A percentile compares a stretch with the other conserved stretches of the same genome.
phyloP scores from a whole-genome alignment of 306 rosid species.

The Acacia melanoxylon region DNA sequence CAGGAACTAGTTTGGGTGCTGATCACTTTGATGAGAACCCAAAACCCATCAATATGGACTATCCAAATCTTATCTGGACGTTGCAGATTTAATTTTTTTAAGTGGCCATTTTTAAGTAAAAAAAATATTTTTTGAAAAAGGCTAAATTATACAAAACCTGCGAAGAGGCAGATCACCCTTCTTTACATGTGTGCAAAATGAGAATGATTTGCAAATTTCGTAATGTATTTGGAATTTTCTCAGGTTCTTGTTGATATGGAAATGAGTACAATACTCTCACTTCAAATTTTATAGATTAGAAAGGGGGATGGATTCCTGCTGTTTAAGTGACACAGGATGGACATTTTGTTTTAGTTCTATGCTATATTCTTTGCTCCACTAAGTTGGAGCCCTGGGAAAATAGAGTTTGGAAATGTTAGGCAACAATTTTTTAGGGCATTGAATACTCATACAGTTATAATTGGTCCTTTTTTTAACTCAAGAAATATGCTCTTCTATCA shows the following conservation, averaged over 20 bases:
- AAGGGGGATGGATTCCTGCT: slow-evolving; percentile 46
- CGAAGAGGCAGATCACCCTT: slow-evolving; percentile 37
- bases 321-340: slow-evolving; percentile 31
- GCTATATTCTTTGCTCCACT: slow-evolving; percentile 64
- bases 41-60: no score
- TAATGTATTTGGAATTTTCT: slow-evolving; percentile 38
- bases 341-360: slow-evolving; percentile 50
- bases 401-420: slow-evolving; percentile 52
- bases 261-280: slow-evolving; percentile 50
- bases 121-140: no score
- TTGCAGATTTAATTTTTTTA: no score
- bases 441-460: slow-evolving; percentile 45
- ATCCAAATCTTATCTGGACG: no score
- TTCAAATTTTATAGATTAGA: slow-evolving; percentile 50
- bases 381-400: slow-evolving; percentile 43
- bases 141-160: no score
- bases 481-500: slow-evolving; percentile 27
- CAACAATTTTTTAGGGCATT: slow-evolving; percentile 60
- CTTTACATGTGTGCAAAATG: slow-evolving; percentile 87
- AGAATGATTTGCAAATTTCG: slow-evolving; percentile 72
- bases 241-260: slow-evolving; percentile 49
- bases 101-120: no score
- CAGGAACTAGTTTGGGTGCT: no score
- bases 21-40: no score
- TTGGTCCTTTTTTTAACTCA: slow-evolving; percentile 29